Conservation (phyloP, 257 asterid genomes). For the Linderniella brevidens region DNA sequence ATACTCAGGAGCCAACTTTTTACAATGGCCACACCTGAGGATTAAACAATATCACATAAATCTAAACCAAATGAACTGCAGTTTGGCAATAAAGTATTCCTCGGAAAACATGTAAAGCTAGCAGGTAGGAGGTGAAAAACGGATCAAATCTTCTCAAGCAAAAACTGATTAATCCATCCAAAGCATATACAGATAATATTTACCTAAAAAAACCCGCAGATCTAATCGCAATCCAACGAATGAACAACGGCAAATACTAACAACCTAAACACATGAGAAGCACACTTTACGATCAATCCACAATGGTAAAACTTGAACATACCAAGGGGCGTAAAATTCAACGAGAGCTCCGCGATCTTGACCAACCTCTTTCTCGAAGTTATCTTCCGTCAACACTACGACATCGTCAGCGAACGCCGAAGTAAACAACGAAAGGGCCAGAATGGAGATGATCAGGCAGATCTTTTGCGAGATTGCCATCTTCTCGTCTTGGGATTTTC, state of each 20-base stretch:
- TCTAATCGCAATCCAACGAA: slow-evolving; percentile 2
- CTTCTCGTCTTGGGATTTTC: neutral
- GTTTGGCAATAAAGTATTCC: slow-evolving; percentile 6
- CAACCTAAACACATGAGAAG: neutral
- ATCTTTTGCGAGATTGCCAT: slow-evolving; percentile 39
- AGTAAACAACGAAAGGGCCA: slow-evolving; percentile 22
- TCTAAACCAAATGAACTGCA: slow-evolving; percentile 2
- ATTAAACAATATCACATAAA: slow-evolving; percentile 7
- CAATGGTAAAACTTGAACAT: neutral
- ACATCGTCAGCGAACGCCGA: slow-evolving; percentile 57
- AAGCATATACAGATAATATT: slow-evolving; percentile 11
- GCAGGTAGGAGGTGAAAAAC: too few species aligned
- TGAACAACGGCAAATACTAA: neutral
- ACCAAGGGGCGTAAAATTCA: slow-evolving; percentile 95
- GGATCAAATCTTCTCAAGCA: too few species aligned
- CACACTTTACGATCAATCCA: neutral
- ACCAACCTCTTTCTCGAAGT: slow-evolving; percentile 81
- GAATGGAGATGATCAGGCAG: slow-evolving; percentile 21
- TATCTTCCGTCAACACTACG: slow-evolving; percentile 65
- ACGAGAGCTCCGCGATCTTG: slow-evolving; percentile 81
- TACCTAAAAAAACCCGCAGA: slow-evolving; percentile 7
- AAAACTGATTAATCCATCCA: neutral
- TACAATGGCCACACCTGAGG: slow-evolving; percentile 96
- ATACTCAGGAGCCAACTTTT: slow-evolving; percentile 89
- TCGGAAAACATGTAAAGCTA: neutral